Conservation (phyloP, 73 alveolate species). For the Paramecium caudatum region DNA sequence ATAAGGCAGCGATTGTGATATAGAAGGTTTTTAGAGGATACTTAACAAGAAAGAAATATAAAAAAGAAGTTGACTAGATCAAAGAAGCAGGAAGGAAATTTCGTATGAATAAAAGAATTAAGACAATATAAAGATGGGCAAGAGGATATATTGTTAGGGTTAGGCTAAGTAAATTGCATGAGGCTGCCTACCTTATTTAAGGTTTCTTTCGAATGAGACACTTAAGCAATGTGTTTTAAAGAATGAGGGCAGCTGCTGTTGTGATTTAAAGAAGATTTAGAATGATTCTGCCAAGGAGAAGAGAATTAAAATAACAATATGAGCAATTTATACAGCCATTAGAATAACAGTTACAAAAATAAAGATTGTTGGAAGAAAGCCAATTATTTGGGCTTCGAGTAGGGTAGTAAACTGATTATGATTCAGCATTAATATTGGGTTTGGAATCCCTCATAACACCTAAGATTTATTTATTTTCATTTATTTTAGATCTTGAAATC, state of each 20-base stretch:
- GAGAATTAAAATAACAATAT: slow-evolving; percentile 7
- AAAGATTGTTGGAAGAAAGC: not conserved
- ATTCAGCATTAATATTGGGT: not conserved
- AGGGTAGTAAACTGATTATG: slow-evolving; percentile 19
- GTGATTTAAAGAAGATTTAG: slow-evolving; percentile 32
- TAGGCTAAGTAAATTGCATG: slow-evolving; percentile 14
- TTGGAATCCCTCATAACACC: not conserved
- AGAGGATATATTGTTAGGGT: slow-evolving; percentile 57
- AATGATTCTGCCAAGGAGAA: not conserved
- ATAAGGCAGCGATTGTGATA: slow-evolving; percentile 70
- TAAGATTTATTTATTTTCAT: slow-evolving; percentile 25
- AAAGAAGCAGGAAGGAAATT: slow-evolving; percentile 72
- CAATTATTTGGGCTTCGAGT: slow-evolving; percentile 15
- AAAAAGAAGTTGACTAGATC: slow-evolving; percentile 71
- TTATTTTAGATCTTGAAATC: slow-evolving; percentile 37
- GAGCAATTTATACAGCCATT: slow-evolving; percentile 12
- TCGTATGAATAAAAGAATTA: slow-evolving; percentile 77
- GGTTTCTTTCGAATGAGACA: slow-evolving; percentile 82
- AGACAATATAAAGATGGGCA: slow-evolving; percentile 74
- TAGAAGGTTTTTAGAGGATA: slow-evolving; percentile 83
- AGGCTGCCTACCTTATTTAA: slow-evolving; percentile 77
- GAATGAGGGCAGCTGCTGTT: slow-evolving; percentile 74
- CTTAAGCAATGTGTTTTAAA: slow-evolving; percentile 72
- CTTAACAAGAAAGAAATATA: slow-evolving; percentile 71
- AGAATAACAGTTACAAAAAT: not conserved